Conservation (phyloP, 2,329 filamentous ascomycete species). For the Sporothrix curviconia region DNA sequence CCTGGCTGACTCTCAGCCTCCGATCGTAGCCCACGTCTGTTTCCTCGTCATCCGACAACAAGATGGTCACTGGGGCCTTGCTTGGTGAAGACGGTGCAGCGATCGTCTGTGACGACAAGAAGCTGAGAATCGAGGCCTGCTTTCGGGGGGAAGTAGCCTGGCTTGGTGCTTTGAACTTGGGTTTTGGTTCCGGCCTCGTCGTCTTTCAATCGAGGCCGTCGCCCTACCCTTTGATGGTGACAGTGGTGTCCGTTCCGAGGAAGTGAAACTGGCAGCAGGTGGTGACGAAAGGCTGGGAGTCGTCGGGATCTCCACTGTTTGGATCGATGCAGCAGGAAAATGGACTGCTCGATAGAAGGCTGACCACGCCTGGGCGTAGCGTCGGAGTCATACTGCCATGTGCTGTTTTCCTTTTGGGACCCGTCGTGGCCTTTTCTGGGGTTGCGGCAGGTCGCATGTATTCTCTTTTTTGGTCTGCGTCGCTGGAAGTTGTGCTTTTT, state of each 20-base stretch:
- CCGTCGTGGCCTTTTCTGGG: no score
- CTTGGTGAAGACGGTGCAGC: background rate
- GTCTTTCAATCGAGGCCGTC: background rate
- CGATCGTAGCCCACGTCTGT: background rate
- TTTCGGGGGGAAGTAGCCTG: background rate
- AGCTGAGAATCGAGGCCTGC: constrained; percentile 15
- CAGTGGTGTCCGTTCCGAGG: background rate
- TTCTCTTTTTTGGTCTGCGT: background rate
- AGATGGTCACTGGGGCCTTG: background rate
- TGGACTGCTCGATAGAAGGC: constrained; percentile 10
- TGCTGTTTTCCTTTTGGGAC: no score
- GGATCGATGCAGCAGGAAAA: background rate
- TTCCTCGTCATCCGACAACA: constrained; percentile 8
- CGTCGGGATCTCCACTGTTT: background rate
- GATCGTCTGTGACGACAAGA: constrained; percentile 2
- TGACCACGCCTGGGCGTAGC: constrained; percentile 1
- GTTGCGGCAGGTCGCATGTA: background rate
- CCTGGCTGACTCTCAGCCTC: background rate
- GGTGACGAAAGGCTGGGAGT: background rate
- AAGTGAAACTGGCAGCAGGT: constrained; percentile 2
- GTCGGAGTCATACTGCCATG: background rate
- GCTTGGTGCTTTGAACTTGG: background rate
- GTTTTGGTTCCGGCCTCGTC: background rate
- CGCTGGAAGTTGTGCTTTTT: background rate
- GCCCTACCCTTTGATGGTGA: background rate